Conservation (phyloP, 2,329 filamentous ascomycete genomes). For the Celoporthe dispersa region DNA sequence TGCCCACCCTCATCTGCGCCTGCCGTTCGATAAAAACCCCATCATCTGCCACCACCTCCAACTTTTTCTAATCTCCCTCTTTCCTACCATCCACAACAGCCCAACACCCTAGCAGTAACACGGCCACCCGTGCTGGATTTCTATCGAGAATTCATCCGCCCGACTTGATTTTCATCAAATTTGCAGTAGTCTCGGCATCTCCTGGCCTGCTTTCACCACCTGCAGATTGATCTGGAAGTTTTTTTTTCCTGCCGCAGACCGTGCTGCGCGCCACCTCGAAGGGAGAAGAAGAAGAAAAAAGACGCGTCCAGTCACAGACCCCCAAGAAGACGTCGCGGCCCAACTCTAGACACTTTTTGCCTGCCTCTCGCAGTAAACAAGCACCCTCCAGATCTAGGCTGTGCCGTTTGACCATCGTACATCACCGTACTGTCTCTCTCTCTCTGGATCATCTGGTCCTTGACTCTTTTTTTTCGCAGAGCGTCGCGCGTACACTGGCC, state of each 20-base stretch:
- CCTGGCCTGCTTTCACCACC: slow-evolving; percentile 4
- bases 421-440: slow-evolving; percentile 14
- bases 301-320: background rate
- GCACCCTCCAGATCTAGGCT: slow-evolving; percentile 15
- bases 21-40: slow-evolving; percentile 6
- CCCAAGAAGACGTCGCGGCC: background rate
- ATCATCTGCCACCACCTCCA: slow-evolving; percentile 14
- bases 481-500: slow-evolving; percentile 18
- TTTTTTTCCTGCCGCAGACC: background rate
- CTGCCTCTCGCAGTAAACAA: slow-evolving; percentile 19
- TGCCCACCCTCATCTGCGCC: slow-evolving; percentile 4
- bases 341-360: slow-evolving; percentile 18
- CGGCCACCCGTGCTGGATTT: slow-evolving; percentile 5
- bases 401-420: slow-evolving; percentile 18
- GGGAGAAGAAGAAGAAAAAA: background rate
- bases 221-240: slow-evolving; percentile 6
- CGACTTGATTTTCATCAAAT: slow-evolving; percentile 13
- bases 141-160: slow-evolving; percentile 18
- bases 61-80: slow-evolving; percentile 17
- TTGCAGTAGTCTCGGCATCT: slow-evolving; percentile 26
- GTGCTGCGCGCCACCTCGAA: slow-evolving; percentile 4
- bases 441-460: slow-evolving; percentile 18
- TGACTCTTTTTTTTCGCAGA: slow-evolving; percentile 14
- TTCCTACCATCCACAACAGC: slow-evolving; percentile 11
- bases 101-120: slow-evolving; percentile 15